A percentile compares a stretch with the other conserved stretches of the same genome.
phyloP scores from a whole-genome alignment of 805 yeast genomes.

The Blastobotrys terrestris region DNA sequence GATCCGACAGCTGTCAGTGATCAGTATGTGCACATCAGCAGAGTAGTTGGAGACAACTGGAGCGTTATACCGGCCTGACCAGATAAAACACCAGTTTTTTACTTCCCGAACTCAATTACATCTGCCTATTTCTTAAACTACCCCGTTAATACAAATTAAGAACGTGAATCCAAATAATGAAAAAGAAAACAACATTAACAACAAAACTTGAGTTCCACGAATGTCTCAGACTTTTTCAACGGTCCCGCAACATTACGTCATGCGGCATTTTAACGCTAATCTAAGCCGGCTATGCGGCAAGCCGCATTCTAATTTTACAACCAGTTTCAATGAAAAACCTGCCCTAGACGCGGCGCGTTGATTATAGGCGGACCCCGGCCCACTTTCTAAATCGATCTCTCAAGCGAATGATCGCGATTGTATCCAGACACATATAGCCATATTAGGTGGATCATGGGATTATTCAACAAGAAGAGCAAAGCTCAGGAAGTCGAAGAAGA shows the following conservation, averaged over 20 bases:
- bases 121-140: too few relatives aligned
- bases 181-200: background rate
- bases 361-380: background rate
- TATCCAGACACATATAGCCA: too few relatives aligned
- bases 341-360: background rate
- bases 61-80: too few relatives aligned
- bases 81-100: too few relatives aligned
- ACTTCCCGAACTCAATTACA: too few relatives aligned
- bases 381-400: background rate
- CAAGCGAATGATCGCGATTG: too few relatives aligned
- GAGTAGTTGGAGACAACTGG: too few relatives aligned
- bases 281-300: background rate
- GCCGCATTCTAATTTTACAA: background rate
- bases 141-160: too few relatives aligned
- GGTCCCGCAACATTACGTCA: background rate
- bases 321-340: too few relatives aligned
- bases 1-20: too few relatives aligned
- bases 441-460: background rate
- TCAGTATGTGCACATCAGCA: too few relatives aligned
- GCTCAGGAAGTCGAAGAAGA: background rate
- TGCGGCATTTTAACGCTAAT: too few relatives aligned
- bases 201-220: background rate
- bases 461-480: background rate
- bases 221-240: background rate
- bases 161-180: background rate